Conservation (phyloP, 2,329 filamentous ascomycete genomes). For the Beauveria bassiana region DNA sequence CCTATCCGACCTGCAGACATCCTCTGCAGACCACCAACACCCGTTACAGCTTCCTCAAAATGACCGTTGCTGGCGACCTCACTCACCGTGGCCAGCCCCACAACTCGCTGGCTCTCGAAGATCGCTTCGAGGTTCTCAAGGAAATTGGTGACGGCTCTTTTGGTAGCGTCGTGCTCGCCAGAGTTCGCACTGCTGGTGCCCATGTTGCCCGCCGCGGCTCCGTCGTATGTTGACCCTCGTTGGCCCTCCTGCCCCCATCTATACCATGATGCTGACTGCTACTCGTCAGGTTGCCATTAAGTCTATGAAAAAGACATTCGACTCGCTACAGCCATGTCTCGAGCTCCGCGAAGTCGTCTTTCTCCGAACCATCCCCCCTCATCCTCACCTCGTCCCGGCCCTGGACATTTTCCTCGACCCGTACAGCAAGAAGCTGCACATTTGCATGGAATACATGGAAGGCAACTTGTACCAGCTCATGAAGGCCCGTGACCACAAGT, state of each 20-base stretch:
- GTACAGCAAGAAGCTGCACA: constrained; percentile 91
- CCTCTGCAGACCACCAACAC: background rate
- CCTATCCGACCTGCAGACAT: constrained; percentile 3
- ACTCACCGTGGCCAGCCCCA: constrained; percentile 59
- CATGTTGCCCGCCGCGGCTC: constrained; percentile 84
- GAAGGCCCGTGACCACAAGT: constrained; percentile 96
- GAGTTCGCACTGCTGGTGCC: constrained; percentile 84
- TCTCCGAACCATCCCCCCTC: constrained; percentile 76
- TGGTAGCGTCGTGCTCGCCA: constrained; percentile 85
- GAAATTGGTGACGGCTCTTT: constrained; percentile 99
- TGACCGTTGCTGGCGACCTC: constrained; percentile 71
- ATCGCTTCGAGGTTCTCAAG: constrained; percentile 94
- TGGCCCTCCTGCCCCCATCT: constrained; percentile 1
- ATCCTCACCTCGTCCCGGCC: constrained; percentile 91
- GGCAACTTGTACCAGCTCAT: constrained; percentile 98
- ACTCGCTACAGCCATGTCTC: constrained; percentile 81
- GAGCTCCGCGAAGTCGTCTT: constrained; percentile 97
- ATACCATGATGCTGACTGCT: constrained; percentile 5
- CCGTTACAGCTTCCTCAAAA: constrained; percentile 33
- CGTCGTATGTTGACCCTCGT: constrained; percentile 57
- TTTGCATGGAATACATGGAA: constrained; percentile 99
- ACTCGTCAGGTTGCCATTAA: constrained; percentile 82
- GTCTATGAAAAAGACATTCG: constrained; percentile 99
- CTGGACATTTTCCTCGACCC: constrained; percentile 98
- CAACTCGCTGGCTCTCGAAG: constrained; percentile 65